These are phyloP conservation scores for Solanum verrucosum DNA, from an alignment of 257 asterid species.

Conservation along the genomic window DNA sequence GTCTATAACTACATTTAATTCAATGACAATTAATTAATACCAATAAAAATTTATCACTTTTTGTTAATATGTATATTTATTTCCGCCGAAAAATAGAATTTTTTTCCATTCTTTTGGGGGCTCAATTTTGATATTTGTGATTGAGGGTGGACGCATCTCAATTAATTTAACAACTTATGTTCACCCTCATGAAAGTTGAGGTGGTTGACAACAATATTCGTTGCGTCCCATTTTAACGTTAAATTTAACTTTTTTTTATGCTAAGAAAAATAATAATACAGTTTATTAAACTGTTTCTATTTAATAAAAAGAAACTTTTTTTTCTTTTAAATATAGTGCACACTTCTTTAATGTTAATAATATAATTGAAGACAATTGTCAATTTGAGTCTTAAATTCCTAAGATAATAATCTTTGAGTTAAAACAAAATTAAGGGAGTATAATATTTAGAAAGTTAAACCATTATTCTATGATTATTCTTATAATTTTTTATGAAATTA, in stretches of 20 bases:
- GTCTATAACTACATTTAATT: too few species aligned
- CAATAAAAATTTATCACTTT: rapidly evolving
- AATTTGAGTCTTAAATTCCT: neutral
- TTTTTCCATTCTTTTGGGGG: neutral
- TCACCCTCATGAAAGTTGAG: too few species aligned
- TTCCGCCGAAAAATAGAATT: too few species aligned
- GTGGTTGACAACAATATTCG: too few species aligned
- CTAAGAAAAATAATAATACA: neutral
- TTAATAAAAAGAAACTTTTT: neutral
- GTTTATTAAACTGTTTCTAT: neutral
- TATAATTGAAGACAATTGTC: neutral
- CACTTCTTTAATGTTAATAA: neutral
- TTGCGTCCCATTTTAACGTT: neutral
- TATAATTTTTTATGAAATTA: neutral
- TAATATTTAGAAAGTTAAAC: neutral
- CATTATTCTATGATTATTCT: neutral
- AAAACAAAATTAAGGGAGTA: neutral
- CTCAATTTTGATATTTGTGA: neutral
- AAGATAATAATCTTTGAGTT: neutral
- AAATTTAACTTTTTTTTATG: neutral
- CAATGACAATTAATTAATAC: too few species aligned
- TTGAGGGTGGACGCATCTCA: too few species aligned
- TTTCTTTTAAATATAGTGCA: neutral
- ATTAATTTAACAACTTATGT: too few species aligned
- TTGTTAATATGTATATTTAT: too few species aligned